Evolutionary conservation across 345 rosid genomes (phyloP).

Genomic region (Euphorbia pulcherrima): DNA sequence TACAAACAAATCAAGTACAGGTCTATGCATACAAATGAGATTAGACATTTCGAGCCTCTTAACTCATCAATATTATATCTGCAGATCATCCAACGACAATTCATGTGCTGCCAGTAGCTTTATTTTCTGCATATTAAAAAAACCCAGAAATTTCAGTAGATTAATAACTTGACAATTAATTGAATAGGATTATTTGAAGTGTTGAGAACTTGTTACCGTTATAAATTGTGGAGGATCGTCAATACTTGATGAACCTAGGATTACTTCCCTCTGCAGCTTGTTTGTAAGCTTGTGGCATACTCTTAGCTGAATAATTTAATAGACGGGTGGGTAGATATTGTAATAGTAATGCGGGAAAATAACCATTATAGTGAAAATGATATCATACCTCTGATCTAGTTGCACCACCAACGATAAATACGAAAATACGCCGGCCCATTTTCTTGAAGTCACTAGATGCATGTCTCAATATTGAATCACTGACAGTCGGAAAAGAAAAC

Average conservation of each 20-base stretch:
- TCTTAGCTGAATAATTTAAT: constrained; percentile 54
- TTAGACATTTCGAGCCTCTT: not conserved
- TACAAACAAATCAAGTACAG: not conserved
- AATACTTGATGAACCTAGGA: constrained; percentile 87
- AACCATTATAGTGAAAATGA: not conserved
- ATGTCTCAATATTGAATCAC: constrained; percentile 79
- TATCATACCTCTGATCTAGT: constrained; percentile 89
- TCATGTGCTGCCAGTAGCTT: constrained; percentile 77
- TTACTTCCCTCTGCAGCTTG: constrained; percentile 80
- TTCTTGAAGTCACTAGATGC: constrained; percentile 88
- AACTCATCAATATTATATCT: constrained; percentile 41
- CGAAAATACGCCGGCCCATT: constrained; percentile 85
- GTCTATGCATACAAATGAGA: constrained; percentile 18
- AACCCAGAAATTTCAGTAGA: not conserved
- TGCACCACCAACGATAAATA: constrained; percentile 90
- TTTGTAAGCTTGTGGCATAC: constrained; percentile 88
- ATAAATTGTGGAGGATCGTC: constrained; percentile 97
- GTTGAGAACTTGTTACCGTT: constrained; percentile 43
- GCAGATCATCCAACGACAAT: constrained; percentile 77
- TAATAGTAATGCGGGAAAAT: not conserved
- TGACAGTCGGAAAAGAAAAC: constrained; percentile 25
- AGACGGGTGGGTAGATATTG: not conserved
- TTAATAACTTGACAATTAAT: not conserved
- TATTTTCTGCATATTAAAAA: constrained; percentile 56
- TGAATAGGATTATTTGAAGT: not conserved